Conservation (phyloP, 352 stramenopile genomes). For the Phytophthora pisi region DNA sequence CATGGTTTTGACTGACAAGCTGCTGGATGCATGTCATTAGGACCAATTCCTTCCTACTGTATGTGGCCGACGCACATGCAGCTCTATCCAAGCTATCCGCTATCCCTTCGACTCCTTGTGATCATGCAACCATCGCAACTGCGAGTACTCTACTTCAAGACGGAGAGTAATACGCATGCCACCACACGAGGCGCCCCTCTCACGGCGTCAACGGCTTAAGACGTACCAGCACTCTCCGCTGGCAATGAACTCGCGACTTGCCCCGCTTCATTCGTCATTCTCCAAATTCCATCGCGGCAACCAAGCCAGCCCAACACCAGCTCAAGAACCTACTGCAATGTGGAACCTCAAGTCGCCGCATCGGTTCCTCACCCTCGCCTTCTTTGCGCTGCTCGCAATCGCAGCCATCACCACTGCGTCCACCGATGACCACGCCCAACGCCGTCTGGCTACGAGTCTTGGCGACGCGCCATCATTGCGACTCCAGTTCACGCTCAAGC, state of each 20-base stretch:
- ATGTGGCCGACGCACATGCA: background rate
- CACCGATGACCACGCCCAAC: background rate
- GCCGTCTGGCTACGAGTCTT: constrained; percentile 11
- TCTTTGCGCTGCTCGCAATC: background rate
- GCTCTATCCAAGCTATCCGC: background rate
- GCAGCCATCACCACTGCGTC: background rate
- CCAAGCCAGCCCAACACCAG: background rate
- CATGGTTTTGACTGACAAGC: background rate
- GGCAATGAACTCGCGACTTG: background rate
- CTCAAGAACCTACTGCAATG: background rate
- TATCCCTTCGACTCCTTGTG: background rate
- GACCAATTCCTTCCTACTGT: too few species aligned
- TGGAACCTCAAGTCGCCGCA: background rate
- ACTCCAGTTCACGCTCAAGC: constrained; percentile 33
- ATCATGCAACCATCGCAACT: background rate
- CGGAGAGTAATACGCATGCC: background rate
- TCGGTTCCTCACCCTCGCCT: background rate
- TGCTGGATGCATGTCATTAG: constrained; percentile 6
- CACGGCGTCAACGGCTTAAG: background rate
- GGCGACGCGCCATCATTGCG: constrained; percentile 25
- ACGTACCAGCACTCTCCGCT: background rate
- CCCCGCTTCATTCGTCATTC: background rate
- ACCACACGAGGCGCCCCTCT: background rate
- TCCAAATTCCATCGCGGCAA: background rate
- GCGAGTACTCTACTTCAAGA: background rate